These are phyloP conservation scores for Podila epicladia DNA, from an alignment of 192 early-diverging fungal genomes.

Conservation along the genomic window DNA sequence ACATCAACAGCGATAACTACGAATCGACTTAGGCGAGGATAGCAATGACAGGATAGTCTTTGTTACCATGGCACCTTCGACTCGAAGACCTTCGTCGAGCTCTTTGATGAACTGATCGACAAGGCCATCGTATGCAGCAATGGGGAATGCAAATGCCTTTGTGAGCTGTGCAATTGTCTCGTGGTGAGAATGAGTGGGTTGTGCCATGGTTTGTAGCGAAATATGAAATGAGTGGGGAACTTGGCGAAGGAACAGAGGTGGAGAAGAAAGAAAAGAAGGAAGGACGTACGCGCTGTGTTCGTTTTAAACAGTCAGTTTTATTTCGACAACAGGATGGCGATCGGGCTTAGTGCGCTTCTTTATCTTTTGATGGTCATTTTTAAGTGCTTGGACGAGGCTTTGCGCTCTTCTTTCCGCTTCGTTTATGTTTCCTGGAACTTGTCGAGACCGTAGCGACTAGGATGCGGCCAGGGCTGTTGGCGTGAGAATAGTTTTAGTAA, in stretches of 20 bases:
- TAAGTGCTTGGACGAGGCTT: no score
- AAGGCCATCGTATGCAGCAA: constrained; percentile 30
- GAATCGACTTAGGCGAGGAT: no score
- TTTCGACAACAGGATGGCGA: no score
- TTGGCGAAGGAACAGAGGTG: background rate
- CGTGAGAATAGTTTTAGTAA: no score
- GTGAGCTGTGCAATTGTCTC: constrained; percentile 25
- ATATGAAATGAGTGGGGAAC: background rate
- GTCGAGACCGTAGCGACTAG: no score
- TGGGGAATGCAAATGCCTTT: constrained; percentile 36
- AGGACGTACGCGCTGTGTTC: background rate
- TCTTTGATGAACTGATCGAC: constrained; percentile 42
- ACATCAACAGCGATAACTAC: background rate
- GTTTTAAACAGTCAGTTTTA: background rate
- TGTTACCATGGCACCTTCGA: constrained; percentile 27
- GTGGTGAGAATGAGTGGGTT: background rate
- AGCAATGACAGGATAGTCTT: no score
- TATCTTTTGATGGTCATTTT: background rate
- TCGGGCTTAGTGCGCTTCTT: background rate
- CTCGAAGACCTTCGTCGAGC: constrained; percentile 21
- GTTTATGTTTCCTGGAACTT: no score
- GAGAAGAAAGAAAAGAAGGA: background rate
- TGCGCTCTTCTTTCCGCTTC: no score
- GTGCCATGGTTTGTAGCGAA: constrained; percentile 1
- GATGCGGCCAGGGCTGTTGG: no score